A percentile compares a stretch with the other conserved stretches of the same genome.
These are phyloP conservation scores for Diaporthe helianthi DNA, from an alignment of 2,329 filamentous ascomycete species.

Conservation along the genomic window DNA sequence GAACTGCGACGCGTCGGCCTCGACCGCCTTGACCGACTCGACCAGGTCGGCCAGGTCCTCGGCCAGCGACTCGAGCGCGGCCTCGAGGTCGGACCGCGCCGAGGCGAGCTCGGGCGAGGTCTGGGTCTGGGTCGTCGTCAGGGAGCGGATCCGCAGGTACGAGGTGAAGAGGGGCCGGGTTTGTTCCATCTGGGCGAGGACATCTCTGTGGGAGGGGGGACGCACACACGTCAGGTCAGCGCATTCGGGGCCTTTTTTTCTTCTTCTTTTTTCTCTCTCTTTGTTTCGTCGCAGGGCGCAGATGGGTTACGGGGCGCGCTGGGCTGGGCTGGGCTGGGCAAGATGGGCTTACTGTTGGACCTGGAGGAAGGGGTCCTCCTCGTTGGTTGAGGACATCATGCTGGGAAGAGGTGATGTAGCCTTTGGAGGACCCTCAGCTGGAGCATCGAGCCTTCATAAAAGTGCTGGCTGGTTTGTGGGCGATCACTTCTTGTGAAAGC, in stretches of 20 bases:
- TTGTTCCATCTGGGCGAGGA: slow-evolving; percentile 80
- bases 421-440: slow-evolving; percentile 28
- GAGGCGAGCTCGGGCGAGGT: slow-evolving; percentile 85
- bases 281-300: slow-evolving; percentile 20
- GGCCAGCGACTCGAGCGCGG: slow-evolving; percentile 70
- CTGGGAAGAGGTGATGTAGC: slow-evolving; percentile 38
- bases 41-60: slow-evolving; percentile 90
- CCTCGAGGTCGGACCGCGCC: slow-evolving; percentile 73
- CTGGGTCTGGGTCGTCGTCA: slow-evolving; percentile 70
- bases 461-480: not conserved
- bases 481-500: not conserved
- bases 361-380: slow-evolving; percentile 75
- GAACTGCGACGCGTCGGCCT: slow-evolving; percentile 85
- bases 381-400: slow-evolving; percentile 73
- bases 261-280: not conserved
- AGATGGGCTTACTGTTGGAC: slow-evolving; percentile 72
- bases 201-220: slow-evolving; percentile 68
- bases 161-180: slow-evolving; percentile 90
- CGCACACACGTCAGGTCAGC: not conserved
- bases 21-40: slow-evolving; percentile 85
- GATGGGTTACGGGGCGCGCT: not conserved
- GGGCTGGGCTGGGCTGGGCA: no score
- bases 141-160: slow-evolving; percentile 93
- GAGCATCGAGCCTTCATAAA: not conserved
- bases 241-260: not conserved